phyloP scores from a whole-genome alignment of 495 filamentous ascomycete species.

The Daldinia concentrica region DNA sequence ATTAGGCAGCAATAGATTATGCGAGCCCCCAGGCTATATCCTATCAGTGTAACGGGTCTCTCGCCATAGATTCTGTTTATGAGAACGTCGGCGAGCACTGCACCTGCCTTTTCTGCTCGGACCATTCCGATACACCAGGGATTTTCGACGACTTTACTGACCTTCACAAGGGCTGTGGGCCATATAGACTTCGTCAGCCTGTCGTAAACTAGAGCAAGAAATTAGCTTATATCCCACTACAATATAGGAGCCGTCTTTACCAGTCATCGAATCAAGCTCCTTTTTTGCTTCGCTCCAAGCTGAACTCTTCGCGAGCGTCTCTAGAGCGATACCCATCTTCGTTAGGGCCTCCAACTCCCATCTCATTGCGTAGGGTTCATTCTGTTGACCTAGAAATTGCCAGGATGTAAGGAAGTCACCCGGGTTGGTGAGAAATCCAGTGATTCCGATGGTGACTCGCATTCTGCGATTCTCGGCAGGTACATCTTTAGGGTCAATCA shows the following conservation, averaged over 20 bases:
- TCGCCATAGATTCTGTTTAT: conserved; percentile 90
- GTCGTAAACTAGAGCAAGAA: conserved; percentile 66
- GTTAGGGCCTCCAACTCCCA: conserved; percentile 83
- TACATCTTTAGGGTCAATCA: conserved; percentile 54
- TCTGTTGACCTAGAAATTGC: conserved; percentile 72
- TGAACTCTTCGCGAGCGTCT: conserved; percentile 75
- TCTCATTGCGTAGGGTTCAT: conserved; percentile 83
- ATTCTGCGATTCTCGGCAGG: conserved; percentile 65
- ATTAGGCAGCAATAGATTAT: conserved; percentile 86
- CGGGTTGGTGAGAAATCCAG: conserved; percentile 79
- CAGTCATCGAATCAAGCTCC: conserved; percentile 68
- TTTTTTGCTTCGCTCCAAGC: conserved; percentile 81
- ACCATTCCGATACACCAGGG: conserved; percentile 85
- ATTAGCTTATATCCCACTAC: conserved; percentile 29
- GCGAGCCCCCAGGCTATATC: conserved; percentile 90
- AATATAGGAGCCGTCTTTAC: conserved; percentile 43
- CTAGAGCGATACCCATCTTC: conserved; percentile 79
- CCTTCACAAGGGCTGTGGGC: conserved; percentile 80
- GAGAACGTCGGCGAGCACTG: conserved; percentile 84
- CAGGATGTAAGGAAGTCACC: conserved; percentile 78
- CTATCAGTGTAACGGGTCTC: conserved; percentile 84
- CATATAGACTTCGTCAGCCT: conserved; percentile 75
- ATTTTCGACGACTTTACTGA: conserved; percentile 85
- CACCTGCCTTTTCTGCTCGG: conserved; percentile 86
- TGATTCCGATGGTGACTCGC: conserved; percentile 82